phyloP scores from a whole-genome alignment of 768 basidiomycete genomes.

The Suillus decipiens region DNA sequence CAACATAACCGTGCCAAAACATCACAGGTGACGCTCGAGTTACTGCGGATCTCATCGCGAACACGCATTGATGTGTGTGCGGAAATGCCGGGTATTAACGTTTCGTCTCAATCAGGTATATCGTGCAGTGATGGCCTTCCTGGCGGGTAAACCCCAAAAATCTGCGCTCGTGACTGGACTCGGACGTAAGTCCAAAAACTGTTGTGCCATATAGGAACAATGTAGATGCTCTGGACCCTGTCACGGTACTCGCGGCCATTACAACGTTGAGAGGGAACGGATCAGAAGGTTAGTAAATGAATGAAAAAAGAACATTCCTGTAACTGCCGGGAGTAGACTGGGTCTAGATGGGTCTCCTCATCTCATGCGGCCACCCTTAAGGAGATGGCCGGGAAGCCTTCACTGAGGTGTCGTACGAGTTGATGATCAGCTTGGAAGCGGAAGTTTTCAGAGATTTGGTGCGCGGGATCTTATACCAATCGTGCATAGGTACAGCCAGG shows the following conservation, averaged over 20 bases:
- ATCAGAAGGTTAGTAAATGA: slow-evolving; percentile 4
- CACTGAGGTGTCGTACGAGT: not conserved
- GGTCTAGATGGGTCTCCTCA: slow-evolving; percentile 5
- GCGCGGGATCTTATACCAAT: slow-evolving; percentile 3
- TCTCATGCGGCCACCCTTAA: not conserved
- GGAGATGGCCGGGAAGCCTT: not conserved
- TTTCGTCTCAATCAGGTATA: slow-evolving; percentile 1
- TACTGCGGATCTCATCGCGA: not conserved
- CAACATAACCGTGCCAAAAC: not conserved
- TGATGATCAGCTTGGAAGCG: not conserved
- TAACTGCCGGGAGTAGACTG: not conserved
- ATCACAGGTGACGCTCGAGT: not conserved
- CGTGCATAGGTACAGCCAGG: not conserved
- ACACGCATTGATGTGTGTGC: not conserved
- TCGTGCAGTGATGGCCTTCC: not conserved
- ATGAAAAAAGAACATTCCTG: slow-evolving; percentile 1
- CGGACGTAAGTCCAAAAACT: not conserved
- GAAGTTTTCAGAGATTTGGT: slow-evolving; percentile 2
- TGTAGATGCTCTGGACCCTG: not conserved
- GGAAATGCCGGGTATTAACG: slow-evolving; percentile 1
- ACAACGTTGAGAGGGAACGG: slow-evolving; percentile 1
- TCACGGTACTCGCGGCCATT: not conserved
- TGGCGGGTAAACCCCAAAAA: not conserved
- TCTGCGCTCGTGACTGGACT: not conserved
- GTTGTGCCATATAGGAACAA: not conserved